Evolutionary conservation across 345 rosid species (phyloP), one percentile per base, ranked within the genome.

Genomic region (Murraya koenigii): DNA sequence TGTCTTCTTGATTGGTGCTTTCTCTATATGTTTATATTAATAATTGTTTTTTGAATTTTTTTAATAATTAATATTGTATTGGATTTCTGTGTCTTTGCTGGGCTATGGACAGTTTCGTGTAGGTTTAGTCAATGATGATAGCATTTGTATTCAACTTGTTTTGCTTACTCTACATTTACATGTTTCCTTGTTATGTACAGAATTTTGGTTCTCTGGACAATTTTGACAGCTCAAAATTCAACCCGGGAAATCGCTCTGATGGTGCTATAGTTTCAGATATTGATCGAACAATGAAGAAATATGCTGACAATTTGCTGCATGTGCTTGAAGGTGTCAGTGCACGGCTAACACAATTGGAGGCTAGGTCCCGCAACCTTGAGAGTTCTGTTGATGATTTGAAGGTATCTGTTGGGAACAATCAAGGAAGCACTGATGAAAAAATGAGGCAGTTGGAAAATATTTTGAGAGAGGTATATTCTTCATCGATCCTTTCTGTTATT

Each of bases 361-460:
- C 86, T 72, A 89, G 95, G 81, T 89, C 89, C 19, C 86, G 86
- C 17, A 79, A 84, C 80, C 88, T 95, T 2, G 97, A 95, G 89
- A 81, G 77, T 71, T 78, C 95, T 69, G 89, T 95, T 9, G 97
- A 93, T 85, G 97, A 93, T 85, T 87, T 95, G 83, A 95, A 93
- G 84, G 79, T 83, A 60, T 86, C 93, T 78, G 89, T 92, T 69
- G 98, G 88, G 49, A 92, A 86, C 88, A 89, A 89, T 87, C 86
- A 95, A 3, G 97, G 92, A 74, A 92, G 84, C 77, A 85, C 88
- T 62, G 97, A 95, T 75, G 97, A 95, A 58, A 95, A 90, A 79
- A 80, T 95, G 92, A 92, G 91, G 74, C 97, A 86, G 61, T 82
- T 95, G 85, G 97, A 95, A 84, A 90, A 89, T 75, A 93, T 93